These are phyloP conservation scores for Chenopodium quinoa DNA, from an alignment of 148 eudicot species.

Conservation along the genomic window DNA sequence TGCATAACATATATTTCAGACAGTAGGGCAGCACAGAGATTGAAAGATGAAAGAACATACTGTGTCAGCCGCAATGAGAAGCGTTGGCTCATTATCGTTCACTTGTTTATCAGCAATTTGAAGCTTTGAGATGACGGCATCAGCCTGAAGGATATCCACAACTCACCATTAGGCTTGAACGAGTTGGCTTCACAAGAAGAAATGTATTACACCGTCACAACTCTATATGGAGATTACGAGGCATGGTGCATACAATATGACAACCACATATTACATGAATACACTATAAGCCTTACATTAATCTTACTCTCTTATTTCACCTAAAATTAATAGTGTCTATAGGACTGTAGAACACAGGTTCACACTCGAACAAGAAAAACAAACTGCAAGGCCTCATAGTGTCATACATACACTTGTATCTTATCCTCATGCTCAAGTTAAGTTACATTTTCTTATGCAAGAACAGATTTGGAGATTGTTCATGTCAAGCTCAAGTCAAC, in stretches of 20 bases:
- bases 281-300: not conserved
- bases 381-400: not conserved
- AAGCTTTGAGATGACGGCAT: slow-evolving; percentile 71
- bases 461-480: no score
- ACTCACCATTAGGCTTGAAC: not conserved
- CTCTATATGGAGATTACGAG: not conserved
- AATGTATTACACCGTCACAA: not conserved
- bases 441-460: not conserved
- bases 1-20: not conserved
- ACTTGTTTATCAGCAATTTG: slow-evolving; percentile 45
- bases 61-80: slow-evolving; percentile 75
- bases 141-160: slow-evolving; percentile 57
- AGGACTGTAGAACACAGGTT: not conserved
- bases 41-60: slow-evolving; percentile 40
- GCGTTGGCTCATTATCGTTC: slow-evolving; percentile 59
- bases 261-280: not conserved
- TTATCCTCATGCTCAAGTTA: not conserved
- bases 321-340: not conserved
- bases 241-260: not conserved
- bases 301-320: not conserved
- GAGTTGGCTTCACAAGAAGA: not conserved
- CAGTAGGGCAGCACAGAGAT: not conserved
- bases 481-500: not conserved
- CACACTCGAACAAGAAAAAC: not conserved
- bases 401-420: not conserved